A percentile compares a stretch with the other conserved stretches of the same genome.
phyloP scores from a whole-genome alignment of 805 yeast genomes.

The Starmerella davenportii region DNA sequence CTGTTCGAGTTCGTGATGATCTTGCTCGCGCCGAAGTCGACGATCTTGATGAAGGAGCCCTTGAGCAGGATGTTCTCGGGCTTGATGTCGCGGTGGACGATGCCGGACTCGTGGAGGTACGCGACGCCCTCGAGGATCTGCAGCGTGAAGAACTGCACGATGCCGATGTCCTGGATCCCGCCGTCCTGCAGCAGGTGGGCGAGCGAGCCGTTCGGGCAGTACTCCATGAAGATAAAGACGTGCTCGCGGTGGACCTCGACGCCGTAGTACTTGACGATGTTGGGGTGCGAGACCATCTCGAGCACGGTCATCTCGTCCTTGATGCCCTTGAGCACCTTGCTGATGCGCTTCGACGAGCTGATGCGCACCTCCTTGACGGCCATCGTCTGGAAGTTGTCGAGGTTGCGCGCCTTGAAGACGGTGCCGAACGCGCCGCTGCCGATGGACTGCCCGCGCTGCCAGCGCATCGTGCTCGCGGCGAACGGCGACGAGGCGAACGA shows the following conservation, averaged over 20 bases:
- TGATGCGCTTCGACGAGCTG: constrained; percentile 71
- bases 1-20: constrained; percentile 32
- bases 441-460: constrained; percentile 89
- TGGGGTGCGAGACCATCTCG: constrained; percentile 90
- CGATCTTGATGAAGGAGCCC: constrained; percentile 86
- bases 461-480: constrained; percentile 54
- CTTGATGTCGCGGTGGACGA: constrained; percentile 91
- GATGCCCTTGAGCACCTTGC: constrained; percentile 68
- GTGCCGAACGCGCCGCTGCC: constrained; percentile 95
- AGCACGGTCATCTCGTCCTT: constrained; percentile 93
- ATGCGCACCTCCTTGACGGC: constrained; percentile 92
- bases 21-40: constrained; percentile 95
- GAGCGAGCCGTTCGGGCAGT: constrained; percentile 86
- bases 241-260: constrained; percentile 93
- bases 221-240: constrained; percentile 93
- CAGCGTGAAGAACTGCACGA: constrained; percentile 71
- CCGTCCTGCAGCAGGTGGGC: constrained; percentile 78
- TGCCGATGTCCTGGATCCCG: constrained; percentile 84
- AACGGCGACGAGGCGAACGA: constrained; percentile 76
- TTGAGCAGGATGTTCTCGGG: constrained; percentile 86
- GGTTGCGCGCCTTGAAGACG: constrained; percentile 77
- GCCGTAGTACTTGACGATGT: constrained; percentile 89
- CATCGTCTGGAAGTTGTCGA: constrained; percentile 89
- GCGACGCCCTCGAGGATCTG: constrained; percentile 93
- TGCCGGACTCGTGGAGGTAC: constrained; percentile 81